phyloP scores from a whole-genome alignment of 2,329 filamentous ascomycete species.

The Sporothrix mexicana region DNA sequence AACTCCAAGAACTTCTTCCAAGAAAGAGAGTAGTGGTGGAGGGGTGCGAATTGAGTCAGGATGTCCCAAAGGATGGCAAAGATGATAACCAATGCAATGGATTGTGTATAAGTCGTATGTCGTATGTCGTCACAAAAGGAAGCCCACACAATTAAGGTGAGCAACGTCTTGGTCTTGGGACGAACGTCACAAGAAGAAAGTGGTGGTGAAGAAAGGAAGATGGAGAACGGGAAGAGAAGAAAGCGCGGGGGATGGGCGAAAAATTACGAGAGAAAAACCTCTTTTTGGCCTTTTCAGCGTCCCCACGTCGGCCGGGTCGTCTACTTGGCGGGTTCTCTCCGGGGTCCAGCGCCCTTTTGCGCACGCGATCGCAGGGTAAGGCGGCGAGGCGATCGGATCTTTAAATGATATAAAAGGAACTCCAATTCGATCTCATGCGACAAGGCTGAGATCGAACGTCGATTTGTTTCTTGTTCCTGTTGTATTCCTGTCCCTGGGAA shows the following conservation, averaged over 20 bases:
- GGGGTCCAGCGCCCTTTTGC: constrained; percentile 27
- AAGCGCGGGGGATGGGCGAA: constrained; percentile 34
- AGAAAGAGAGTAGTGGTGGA: background rate
- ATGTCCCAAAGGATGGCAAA: background rate
- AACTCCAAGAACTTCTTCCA: background rate
- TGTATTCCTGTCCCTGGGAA: background rate
- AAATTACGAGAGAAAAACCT: constrained; percentile 39
- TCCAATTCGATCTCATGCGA: background rate
- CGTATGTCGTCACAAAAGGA: constrained; percentile 7
- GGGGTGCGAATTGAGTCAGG: no score
- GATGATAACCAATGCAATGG: background rate
- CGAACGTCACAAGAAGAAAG: background rate
- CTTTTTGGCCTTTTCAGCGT: constrained; percentile 32
- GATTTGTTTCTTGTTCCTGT: background rate
- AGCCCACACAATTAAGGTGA: constrained; percentile 9
- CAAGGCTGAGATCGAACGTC: background rate
- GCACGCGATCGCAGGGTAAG: constrained; percentile 30
- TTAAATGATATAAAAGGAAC: constrained; percentile 8
- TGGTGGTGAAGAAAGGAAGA: constrained; percentile 30
- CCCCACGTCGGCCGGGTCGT: constrained; percentile 35
- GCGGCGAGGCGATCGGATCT: constrained; percentile 3
- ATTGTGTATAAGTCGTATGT: no score
- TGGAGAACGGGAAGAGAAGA: constrained; percentile 28
- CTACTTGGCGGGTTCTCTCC: constrained; percentile 31
- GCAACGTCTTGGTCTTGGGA: background rate